phyloP scores from a whole-genome alignment of 1,284 basidiomycete genomes.

The Quambalaria eucalypti region DNA sequence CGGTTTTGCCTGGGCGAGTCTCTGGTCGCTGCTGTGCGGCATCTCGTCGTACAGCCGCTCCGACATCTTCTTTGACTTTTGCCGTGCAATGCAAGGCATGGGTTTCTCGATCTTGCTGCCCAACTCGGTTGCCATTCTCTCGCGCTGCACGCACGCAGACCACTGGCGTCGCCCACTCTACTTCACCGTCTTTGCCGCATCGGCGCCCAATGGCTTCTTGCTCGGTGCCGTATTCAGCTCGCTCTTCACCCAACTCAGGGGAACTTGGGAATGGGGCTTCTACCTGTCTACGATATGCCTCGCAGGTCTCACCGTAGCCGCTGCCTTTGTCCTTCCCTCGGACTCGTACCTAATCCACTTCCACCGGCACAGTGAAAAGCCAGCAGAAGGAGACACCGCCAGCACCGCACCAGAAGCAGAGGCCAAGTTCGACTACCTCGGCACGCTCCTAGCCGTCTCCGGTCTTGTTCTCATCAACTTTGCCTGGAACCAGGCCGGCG shows the following conservation, averaged over 20 bases:
- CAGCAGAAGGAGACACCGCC: neutral
- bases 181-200: conserved; percentile 25
- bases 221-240: conserved; percentile 21
- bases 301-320: conserved; percentile 10
- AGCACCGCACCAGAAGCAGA: neutral
- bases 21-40: conserved; percentile 22
- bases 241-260: conserved; percentile 10
- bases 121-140: conserved; percentile 27
- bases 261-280: conserved; percentile 27
- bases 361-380: conserved; percentile 9
- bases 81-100: conserved; percentile 27
- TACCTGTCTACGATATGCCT: conserved; percentile 22
- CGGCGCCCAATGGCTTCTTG: conserved; percentile 30
- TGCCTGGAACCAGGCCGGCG: conserved; percentile 28
- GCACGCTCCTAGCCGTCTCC: conserved; percentile 19
- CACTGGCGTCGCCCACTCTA: conserved; percentile 11
- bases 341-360: conserved; percentile 16
- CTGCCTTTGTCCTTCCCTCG: conserved; percentile 16
- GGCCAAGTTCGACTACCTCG: conserved; percentile 13
- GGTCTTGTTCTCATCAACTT: conserved; percentile 31
- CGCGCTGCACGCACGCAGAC: conserved; percentile 13
- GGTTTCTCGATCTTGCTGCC: conserved; percentile 27
- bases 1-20: conserved; percentile 15
- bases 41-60: conserved; percentile 17
- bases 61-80: conserved; percentile 31